Evolutionary conservation across 306 rosid genomes (phyloP).

Genomic region (Crataegus laevigata): DNA sequence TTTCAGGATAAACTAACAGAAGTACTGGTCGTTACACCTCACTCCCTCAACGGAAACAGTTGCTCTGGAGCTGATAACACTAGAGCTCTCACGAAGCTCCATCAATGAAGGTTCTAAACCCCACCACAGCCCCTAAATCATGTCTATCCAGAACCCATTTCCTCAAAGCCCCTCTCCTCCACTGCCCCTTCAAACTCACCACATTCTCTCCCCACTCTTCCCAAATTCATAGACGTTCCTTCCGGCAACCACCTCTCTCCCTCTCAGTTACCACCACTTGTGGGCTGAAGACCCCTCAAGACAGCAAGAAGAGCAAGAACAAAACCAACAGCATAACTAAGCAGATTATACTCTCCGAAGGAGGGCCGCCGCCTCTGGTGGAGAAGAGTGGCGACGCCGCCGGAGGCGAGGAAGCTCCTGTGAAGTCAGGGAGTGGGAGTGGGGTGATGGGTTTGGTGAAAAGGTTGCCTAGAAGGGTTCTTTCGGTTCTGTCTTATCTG

Average conservation of each 20-base stretch:
- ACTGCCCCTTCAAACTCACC: slow-evolving; percentile 35
- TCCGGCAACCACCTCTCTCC: slow-evolving; percentile 17
- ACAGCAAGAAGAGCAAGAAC: slow-evolving; percentile 30
- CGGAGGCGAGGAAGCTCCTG: slow-evolving; percentile 22
- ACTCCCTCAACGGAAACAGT: neutral
- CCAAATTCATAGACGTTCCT: neutral
- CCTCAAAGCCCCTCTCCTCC: slow-evolving; percentile 28
- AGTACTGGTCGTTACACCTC: slow-evolving; percentile 38
- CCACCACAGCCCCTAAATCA: slow-evolving; percentile 29
- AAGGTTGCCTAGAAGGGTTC: slow-evolving; percentile 43
- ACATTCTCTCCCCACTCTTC: slow-evolving; percentile 10
- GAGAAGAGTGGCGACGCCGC: slow-evolving; percentile 19
- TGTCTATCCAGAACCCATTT: slow-evolving; percentile 34
- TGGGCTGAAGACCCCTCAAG: slow-evolving; percentile 43
- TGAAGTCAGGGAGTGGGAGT: slow-evolving; percentile 25
- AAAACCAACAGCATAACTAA: slow-evolving; percentile 21
- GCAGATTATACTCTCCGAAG: slow-evolving; percentile 69
- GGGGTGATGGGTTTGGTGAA: slow-evolving; percentile 32
- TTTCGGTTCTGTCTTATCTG: slow-evolving; percentile 69
- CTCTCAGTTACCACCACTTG: slow-evolving; percentile 28
- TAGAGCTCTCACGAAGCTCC: slow-evolving; percentile 5
- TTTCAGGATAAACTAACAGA: slow-evolving; percentile 44
- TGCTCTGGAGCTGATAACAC: slow-evolving; percentile 5
- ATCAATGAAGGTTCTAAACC: slow-evolving; percentile 38
- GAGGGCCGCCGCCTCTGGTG: slow-evolving; percentile 56